These are phyloP conservation scores for Xanthoconium separans DNA, from an alignment of 1,284 basidiomycete genomes.

Conservation along the genomic window DNA sequence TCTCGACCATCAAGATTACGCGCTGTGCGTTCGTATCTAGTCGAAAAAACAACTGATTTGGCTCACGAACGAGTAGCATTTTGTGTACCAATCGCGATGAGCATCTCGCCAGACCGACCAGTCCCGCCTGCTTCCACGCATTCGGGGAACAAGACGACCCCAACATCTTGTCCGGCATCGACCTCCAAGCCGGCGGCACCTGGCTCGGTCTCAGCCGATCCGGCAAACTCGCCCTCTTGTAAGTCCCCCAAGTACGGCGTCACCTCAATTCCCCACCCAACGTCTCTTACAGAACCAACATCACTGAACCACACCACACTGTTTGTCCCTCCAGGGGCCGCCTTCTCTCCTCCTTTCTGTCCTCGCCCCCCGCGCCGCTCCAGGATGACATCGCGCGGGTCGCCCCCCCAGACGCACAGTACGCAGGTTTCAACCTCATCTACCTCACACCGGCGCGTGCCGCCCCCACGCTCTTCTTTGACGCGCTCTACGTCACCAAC, in stretches of 20 bases:
- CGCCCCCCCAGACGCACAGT: constrained; percentile 46
- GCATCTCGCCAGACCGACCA: constrained; percentile 62
- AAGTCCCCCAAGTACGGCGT: constrained; percentile 30
- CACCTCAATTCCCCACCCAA: neutral
- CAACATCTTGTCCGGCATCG: constrained; percentile 68
- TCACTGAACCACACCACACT: constrained; percentile 56
- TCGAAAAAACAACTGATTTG: neutral
- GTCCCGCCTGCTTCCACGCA: constrained; percentile 60
- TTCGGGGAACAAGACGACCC: constrained; percentile 37
- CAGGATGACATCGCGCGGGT: constrained; percentile 46
- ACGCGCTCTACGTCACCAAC: constrained; percentile 63
- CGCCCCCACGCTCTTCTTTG: constrained; percentile 39
- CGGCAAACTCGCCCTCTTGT: constrained; percentile 72
- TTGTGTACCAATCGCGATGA: constrained; percentile 78
- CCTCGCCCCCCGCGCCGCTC: constrained; percentile 3
- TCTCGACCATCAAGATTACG: constrained; percentile 69
- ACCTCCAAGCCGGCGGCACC: constrained; percentile 69
- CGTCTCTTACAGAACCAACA: constrained; percentile 63
- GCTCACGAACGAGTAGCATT: constrained; percentile 46
- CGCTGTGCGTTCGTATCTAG: constrained; percentile 58
- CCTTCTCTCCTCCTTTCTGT: constrained; percentile 64
- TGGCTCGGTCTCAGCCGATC: constrained; percentile 70
- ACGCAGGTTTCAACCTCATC: constrained; percentile 78
- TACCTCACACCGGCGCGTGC: constrained; percentile 41
- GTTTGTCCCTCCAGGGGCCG: constrained; percentile 57